phyloP scores from a whole-genome alignment of 192 early-diverging fungal genomes.

The Paraglomus occultum region DNA sequence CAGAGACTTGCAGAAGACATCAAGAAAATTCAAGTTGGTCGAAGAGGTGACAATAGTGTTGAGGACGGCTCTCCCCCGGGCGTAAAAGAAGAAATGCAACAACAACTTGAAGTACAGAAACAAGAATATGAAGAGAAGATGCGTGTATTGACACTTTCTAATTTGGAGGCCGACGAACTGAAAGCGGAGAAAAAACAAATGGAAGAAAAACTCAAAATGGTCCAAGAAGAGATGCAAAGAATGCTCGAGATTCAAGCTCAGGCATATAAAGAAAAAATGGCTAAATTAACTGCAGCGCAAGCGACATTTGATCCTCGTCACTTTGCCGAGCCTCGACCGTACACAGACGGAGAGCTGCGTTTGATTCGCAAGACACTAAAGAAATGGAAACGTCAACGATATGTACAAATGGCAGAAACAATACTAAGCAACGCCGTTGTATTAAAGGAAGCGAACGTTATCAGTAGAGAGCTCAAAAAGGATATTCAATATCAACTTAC shows the following conservation, averaged over 20 bases:
- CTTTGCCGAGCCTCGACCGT: conserved; percentile 34
- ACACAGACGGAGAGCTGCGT: conserved; percentile 44
- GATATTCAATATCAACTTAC: conserved; percentile 83
- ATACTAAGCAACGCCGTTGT: conserved; percentile 67
- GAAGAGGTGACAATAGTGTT: conserved; percentile 38
- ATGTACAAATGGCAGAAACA: conserved; percentile 60
- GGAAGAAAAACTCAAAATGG: conserved; percentile 45
- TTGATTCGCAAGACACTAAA: conserved; percentile 40
- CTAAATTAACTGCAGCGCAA: conserved; percentile 38
- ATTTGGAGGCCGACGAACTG: conserved; percentile 42
- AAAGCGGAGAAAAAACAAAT: conserved; percentile 41
- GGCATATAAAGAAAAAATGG: conserved; percentile 52
- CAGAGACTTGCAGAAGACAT: conserved; percentile 58
- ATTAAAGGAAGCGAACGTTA: conserved; percentile 91
- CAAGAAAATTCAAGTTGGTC: conserved; percentile 49
- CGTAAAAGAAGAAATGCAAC: conserved; percentile 54
- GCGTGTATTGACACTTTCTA: conserved; percentile 39
- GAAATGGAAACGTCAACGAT: conserved; percentile 54
- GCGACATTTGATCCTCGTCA: conserved; percentile 40
- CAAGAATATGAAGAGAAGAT: conserved; percentile 56
- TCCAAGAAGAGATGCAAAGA: conserved; percentile 50
- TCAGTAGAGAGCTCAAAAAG: conserved; percentile 78
- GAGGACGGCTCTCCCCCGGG: conserved; percentile 30
- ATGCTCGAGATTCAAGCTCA: conserved; percentile 52
- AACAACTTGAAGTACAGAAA: conserved; percentile 48